phyloP scores from a whole-genome alignment of 2,329 filamentous ascomycete genomes.

The Aspergillus candidus region DNA sequence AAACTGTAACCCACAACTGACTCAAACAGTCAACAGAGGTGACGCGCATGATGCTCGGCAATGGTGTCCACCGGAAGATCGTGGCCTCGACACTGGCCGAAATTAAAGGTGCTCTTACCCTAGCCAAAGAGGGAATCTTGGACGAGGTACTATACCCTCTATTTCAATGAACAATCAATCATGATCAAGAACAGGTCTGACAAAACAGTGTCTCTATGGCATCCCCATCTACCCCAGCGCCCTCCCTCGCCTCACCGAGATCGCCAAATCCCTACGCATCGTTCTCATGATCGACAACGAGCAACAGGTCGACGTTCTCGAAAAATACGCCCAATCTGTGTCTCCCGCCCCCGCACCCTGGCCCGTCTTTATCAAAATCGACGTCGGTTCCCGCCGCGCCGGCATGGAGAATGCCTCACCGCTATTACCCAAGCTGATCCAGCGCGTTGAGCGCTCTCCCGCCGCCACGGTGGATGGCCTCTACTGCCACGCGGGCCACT shows the following conservation, averaged over 20 bases:
- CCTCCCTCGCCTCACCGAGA: constrained; percentile 23
- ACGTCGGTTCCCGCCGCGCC: constrained; percentile 19
- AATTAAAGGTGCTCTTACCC: constrained; percentile 35
- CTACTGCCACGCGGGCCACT: constrained; percentile 23
- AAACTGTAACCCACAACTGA: neutral
- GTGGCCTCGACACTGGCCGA: constrained; percentile 40
- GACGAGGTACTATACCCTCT: constrained; percentile 31
- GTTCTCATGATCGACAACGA: constrained; percentile 32
- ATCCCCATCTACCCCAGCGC: constrained; percentile 36
- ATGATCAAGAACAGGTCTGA: neutral
- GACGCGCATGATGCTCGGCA: constrained; percentile 39
- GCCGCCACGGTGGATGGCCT: constrained; percentile 15
- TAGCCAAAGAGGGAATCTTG: constrained; percentile 36
- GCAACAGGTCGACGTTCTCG: constrained; percentile 18
- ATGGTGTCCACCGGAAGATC: constrained; percentile 34
- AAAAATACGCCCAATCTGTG: constrained; percentile 7
- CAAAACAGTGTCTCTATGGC: constrained; percentile 32
- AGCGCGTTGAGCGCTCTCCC: constrained; percentile 11
- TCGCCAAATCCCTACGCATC: constrained; percentile 28
- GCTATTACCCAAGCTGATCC: constrained; percentile 8
- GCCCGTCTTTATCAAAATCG: constrained; percentile 23
- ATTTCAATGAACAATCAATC: neutral
- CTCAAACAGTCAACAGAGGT: constrained; percentile 20
- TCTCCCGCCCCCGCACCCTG: constrained; percentile 5
- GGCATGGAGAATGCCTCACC: constrained; percentile 13